A percentile compares a stretch with the other conserved stretches of the same genome.
These are phyloP conservation scores for Suillus sp. DNA, from an alignment of 768 basidiomycete genomes.

Conservation along the genomic window DNA sequence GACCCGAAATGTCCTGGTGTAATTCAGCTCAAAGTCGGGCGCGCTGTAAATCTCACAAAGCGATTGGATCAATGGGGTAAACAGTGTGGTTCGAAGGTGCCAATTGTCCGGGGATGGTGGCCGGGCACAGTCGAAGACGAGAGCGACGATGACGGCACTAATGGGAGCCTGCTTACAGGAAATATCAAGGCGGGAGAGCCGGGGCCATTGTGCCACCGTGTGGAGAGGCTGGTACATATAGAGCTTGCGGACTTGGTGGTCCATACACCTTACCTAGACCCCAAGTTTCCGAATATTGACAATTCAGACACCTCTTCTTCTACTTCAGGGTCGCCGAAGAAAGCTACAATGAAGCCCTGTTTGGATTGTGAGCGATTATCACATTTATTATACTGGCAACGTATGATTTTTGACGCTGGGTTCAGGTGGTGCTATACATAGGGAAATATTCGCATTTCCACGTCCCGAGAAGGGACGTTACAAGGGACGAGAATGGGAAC, in stretches of 20 bases:
- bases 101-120: slow-evolving; percentile 73
- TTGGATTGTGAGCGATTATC: slow-evolving; percentile 43
- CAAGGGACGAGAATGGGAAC: slow-evolving; percentile 72
- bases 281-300: slow-evolving; percentile 45
- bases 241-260: slow-evolving; percentile 72
- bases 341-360: slow-evolving; percentile 34
- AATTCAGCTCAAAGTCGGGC: slow-evolving; percentile 77
- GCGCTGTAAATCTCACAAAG: slow-evolving; percentile 70
- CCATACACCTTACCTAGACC: slow-evolving; percentile 60
- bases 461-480: slow-evolving; percentile 54
- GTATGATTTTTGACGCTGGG: slow-evolving; percentile 4
- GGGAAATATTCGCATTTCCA: slow-evolving; percentile 78
- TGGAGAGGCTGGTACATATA: slow-evolving; percentile 79
- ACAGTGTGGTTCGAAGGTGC: slow-evolving; percentile 77
- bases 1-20: slow-evolving; percentile 39
- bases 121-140: slow-evolving; percentile 53
- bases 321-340: slow-evolving; percentile 25
- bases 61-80: slow-evolving; percentile 80
- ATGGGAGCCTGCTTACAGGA: slow-evolving; percentile 61
- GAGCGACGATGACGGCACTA: slow-evolving; percentile 36
- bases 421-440: slow-evolving; percentile 61
- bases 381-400: slow-evolving; percentile 31
- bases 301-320: slow-evolving; percentile 24
- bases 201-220: slow-evolving; percentile 68
- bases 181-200: slow-evolving; percentile 61